Evolutionary conservation across 2,329 filamentous ascomycete species (phyloP), one percentile per base, ranked within the genome.

Genomic region (Sporothrix variecibatus): DNA sequence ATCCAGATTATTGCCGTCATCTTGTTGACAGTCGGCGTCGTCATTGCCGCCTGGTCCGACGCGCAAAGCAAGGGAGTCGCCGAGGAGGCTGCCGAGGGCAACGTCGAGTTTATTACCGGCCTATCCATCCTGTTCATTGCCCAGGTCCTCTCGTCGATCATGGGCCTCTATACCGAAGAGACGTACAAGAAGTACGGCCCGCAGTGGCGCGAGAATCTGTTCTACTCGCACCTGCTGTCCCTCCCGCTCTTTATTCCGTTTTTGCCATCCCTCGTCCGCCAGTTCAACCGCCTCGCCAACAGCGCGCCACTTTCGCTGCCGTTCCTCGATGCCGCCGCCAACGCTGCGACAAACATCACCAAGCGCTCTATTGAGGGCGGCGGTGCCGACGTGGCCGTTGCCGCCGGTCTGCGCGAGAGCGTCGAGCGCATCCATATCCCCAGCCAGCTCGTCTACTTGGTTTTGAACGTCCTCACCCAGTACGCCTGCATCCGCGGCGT

Each of bases 401-500:
- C 87, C 7, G 78, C 82, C 1, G 78, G 79, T 38, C 65, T 87
- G 23, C 83, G 82, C 74, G 82, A 81, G 68, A 81, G 79, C 26
- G 73, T 85, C 9, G 82, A 82, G 75, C 79, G 78, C 31, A 77
- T 86, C 34, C 81, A 82, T 49, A 82, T 92, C 20, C 93, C 94
- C 8, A 91, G 89, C 77, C 93, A 94, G 79, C 83, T 96, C 23
- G 86, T 90, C 46, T 94, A 90, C 79, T 86, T 97, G 20, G 84
- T 86, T 1, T 86, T 92, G 76, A 97, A 97, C 79, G 94, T 97
- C 0, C 81, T 97, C 68, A 98, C 96, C 2, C 96, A 99, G 82
- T 94, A 98, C 79, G 89, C 94, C 31, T 99, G 96, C 82, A 98
- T 99, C 76, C 93, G 95, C 2, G 96, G 96, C 1, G 96, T 99